Evolutionary conservation across 2,329 filamentous ascomycete species (phyloP).

Genomic region (Epichloe amarillans): DNA sequence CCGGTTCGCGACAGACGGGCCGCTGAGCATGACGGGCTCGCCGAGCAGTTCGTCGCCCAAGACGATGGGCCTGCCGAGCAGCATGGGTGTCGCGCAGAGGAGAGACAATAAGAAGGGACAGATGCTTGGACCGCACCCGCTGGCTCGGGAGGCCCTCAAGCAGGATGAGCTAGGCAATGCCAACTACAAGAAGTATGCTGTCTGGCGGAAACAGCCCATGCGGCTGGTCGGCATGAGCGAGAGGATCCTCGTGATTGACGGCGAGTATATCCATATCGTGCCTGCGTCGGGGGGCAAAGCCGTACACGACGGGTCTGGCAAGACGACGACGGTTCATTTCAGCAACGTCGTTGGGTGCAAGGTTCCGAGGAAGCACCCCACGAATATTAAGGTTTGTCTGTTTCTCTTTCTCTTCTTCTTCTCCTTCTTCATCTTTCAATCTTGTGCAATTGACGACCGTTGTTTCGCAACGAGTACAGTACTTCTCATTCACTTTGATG

Average conservation of each 20-base stretch:
- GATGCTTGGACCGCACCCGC: conserved; percentile 48
- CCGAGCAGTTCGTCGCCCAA: conserved; percentile 60
- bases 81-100: conserved; percentile 18
- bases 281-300: conserved; percentile 57
- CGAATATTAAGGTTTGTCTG: conserved; percentile 56
- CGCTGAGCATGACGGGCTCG: conserved; percentile 53
- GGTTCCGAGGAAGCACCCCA: conserved; percentile 65
- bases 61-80: conserved; percentile 39
- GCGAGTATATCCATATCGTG: conserved; percentile 79
- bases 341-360: conserved; percentile 73
- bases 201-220: conserved; percentile 74
- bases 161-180: conserved; percentile 43
- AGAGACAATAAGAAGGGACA: conserved; percentile 40
- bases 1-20: conserved; percentile 62
- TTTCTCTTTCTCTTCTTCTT: not conserved
- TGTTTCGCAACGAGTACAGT: no score
- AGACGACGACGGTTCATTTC: conserved; percentile 72
- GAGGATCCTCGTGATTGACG: conserved; percentile 65
- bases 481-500: no score
- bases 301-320: conserved; percentile 48
- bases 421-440: not conserved
- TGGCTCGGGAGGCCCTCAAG: conserved; percentile 49
- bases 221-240: conserved; percentile 65
- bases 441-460: no score
- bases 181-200: conserved; percentile 63